Evolutionary conservation across 2,329 filamentous ascomycete genomes (phyloP).

Genomic region (Aspergillus novoparasiticus): DNA sequence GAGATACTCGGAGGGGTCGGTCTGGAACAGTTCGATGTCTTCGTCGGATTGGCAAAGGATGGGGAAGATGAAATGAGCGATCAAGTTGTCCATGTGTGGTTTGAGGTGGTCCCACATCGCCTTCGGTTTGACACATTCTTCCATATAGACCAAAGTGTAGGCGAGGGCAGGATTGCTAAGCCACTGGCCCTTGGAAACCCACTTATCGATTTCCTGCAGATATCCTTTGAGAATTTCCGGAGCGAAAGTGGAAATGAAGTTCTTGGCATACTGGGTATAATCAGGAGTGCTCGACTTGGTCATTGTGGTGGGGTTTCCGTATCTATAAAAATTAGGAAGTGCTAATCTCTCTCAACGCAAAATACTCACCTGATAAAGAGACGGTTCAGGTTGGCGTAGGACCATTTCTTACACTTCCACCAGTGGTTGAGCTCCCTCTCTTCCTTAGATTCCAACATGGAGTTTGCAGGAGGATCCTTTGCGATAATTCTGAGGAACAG

Average conservation of each 20-base stretch:
- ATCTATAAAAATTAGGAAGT: conserved; percentile 55
- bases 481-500: conserved; percentile 88
- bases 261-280: conserved; percentile 80
- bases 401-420: conserved; percentile 99
- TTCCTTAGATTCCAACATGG: conserved; percentile 76
- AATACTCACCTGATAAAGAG: conserved; percentile 79
- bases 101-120: conserved; percentile 95
- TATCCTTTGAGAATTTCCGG: conserved; percentile 97
- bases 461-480: conserved; percentile 77
- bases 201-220: conserved; percentile 91
- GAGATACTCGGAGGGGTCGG: conserved; percentile 93
- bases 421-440: conserved; percentile 94
- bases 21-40: conserved; percentile 89
- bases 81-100: conserved; percentile 87
- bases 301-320: conserved; percentile 81
- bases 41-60: conserved; percentile 90
- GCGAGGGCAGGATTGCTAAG: conserved; percentile 91
- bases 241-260: conserved; percentile 87
- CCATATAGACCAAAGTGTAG: conserved; percentile 90
- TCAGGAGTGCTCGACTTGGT: conserved; percentile 74
- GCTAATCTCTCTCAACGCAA: background rate
- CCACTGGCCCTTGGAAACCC: conserved; percentile 94
- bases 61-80: conserved; percentile 94
- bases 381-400: conserved; percentile 95
- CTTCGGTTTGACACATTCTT: conserved; percentile 97